Conservation (phyloP, 352 stramenopile genomes). For the Globisporangium paddicum region DNA sequence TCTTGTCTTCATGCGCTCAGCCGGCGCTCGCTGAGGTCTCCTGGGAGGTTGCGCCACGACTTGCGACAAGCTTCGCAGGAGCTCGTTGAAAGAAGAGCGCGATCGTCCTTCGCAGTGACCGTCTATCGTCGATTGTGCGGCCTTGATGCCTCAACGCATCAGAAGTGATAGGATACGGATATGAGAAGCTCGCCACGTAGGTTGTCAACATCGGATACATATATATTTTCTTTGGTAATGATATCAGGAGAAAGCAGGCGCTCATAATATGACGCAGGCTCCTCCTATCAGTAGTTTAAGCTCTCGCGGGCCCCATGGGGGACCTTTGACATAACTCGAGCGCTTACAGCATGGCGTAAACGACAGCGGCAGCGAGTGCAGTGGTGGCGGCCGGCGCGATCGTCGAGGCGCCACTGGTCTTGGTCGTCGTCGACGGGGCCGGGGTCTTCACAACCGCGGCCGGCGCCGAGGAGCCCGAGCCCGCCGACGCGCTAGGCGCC, state of each 20-base stretch:
- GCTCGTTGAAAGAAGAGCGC: background rate
- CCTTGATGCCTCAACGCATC: background rate
- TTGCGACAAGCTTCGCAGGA: background rate
- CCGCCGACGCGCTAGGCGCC: background rate
- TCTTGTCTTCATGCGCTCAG: background rate
- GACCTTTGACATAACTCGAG: too few species aligned
- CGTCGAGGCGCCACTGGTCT: conserved; percentile 5
- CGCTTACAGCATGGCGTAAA: conserved; percentile 11
- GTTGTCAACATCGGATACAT: background rate
- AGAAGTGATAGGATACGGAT: background rate
- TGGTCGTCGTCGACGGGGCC: conserved; percentile 1
- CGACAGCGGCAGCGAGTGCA: background rate
- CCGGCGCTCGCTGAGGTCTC: background rate
- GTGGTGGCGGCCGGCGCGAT: conserved; percentile 3
- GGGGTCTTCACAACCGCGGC: background rate
- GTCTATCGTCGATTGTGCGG: background rate
- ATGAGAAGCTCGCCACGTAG: background rate
- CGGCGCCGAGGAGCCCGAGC: background rate
- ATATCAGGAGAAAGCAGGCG: background rate
- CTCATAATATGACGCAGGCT: background rate
- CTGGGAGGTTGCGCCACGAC: background rate
- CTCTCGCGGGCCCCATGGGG: background rate
- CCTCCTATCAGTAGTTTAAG: background rate
- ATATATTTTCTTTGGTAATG: conserved; percentile 5
- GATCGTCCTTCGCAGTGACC: background rate